Percentiles rank a stretch among this genome's conserved stretches.
Conservation (phyloP, 1,284 basidiomycete genomes). For the Meripilus lineatus region DNA sequence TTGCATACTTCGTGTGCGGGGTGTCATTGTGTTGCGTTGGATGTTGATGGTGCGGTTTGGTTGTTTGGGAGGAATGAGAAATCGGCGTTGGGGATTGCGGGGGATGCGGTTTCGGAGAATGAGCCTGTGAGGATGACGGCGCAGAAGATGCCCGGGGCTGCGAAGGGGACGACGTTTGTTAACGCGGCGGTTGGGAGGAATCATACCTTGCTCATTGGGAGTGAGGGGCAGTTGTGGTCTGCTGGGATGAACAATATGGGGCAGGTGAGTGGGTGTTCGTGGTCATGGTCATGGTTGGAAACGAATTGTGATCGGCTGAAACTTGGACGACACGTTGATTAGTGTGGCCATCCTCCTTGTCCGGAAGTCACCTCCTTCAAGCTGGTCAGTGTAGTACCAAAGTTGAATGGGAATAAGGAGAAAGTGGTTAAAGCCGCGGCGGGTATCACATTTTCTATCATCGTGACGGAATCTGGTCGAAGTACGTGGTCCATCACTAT, state of each 20-base stretch:
- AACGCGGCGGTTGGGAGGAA: conserved; percentile 78
- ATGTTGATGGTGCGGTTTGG: conserved; percentile 77
- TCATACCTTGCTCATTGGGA: conserved; percentile 82
- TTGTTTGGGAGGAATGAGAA: conserved; percentile 80
- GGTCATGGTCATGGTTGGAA: not conserved
- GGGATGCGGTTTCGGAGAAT: conserved; percentile 65
- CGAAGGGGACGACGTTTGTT: conserved; percentile 63
- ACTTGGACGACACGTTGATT: conserved; percentile 1
- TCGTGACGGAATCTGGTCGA: conserved; percentile 77
- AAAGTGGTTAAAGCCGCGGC: conserved; percentile 71
- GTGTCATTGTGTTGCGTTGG: conserved; percentile 74
- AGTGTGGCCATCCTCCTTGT: conserved; percentile 71
- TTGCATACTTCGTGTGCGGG: conserved; percentile 70
- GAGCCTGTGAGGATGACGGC: conserved; percentile 62
- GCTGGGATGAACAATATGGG: conserved; percentile 82
- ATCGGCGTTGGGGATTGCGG: conserved; percentile 50
- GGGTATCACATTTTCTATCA: conserved; percentile 79
- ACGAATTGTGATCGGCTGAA: too few species aligned
- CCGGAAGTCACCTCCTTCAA: conserved; percentile 66
- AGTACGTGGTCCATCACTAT: conserved; percentile 33
- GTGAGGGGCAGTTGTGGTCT: conserved; percentile 78
- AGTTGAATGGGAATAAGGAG: conserved; percentile 51
- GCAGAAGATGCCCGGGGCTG: conserved; percentile 55
- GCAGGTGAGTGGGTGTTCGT: conserved; percentile 53
- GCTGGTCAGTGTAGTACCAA: conserved; percentile 53